Evolutionary conservation across 2,329 filamentous ascomycete species (phyloP), one percentile per base, ranked within the genome.

Genomic region (Fusarium begoniae): DNA sequence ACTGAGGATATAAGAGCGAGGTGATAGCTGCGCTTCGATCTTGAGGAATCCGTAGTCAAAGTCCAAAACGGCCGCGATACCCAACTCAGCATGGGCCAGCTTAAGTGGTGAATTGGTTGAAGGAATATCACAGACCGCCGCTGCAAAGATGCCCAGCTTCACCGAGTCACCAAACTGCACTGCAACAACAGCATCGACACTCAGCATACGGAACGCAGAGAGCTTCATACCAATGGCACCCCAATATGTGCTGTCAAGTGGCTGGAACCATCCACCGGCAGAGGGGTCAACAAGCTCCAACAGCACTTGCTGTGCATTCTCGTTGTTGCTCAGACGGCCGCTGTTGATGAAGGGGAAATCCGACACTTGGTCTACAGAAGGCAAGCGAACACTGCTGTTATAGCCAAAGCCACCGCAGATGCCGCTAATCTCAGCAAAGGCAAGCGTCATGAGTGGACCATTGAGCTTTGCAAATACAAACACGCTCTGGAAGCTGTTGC

Each of bases 401-500:
- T 83, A 84, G 0, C 85, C 85, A 53, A 86, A 84, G 2, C 84
- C 85, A 30, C 77, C 78, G 0, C 69, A 75, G 6, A 86, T 55
- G 2, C 81, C 83, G 0, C 67, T 69, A 28, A 86, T 80, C 10
- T 76, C 77, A 3, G 82, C 84, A 64, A 84, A 84, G 24, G 78
- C 81, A 12, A 86, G 72, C 0, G 76, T 76, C 17, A 84, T 57
- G 7, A 86, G 75, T 0, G 84, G 84, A 1, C 85, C 84, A 14
- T 82, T 70, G 1, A 86, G 77, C 32, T 76, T 79, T 14, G 77
- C 81, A 65, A 81, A 85, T 0, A 85, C 74, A 60, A 85, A 85
- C 3, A 82, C 75, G 12, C 76, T 78, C 17, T 70, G 79, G 72
- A 79, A 82, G 9, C 66, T 66, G 6, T 30, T 24, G 48, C 8